Percentiles rank a stretch among this genome's conserved stretches.
Evolutionary conservation across 352 stramenopile genomes (phyloP).

Genomic region (Phytopythium helicoides): DNA sequence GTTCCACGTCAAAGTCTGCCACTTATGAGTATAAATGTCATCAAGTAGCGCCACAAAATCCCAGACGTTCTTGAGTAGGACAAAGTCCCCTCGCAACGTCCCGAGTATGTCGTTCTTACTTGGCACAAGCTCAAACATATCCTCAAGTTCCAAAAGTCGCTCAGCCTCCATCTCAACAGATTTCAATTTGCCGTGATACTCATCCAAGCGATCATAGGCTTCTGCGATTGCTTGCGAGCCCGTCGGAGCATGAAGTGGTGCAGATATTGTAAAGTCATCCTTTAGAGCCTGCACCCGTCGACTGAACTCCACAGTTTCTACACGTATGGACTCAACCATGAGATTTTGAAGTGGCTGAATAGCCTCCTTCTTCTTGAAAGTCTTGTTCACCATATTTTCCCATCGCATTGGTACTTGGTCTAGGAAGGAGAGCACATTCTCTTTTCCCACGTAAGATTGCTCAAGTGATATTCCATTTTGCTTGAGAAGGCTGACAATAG

Average conservation of each 20-base stretch:
- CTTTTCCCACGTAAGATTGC: conserved; percentile 82
- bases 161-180: conserved; percentile 81
- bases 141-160: conserved; percentile 89
- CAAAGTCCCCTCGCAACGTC: conserved; percentile 83
- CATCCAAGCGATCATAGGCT: conserved; percentile 87
- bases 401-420: conserved; percentile 88
- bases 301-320: conserved; percentile 72
- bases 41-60: conserved; percentile 90
- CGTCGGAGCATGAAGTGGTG: conserved; percentile 46
- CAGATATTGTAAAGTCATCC: conserved; percentile 57
- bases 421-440: conserved; percentile 81
- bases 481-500: conserved; percentile 84
- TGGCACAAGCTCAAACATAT: conserved; percentile 93
- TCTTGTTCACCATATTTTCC: conserved; percentile 93
- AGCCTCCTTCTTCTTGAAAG: conserved; percentile 90
- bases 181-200: conserved; percentile 75
- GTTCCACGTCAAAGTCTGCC: conserved; percentile 86
- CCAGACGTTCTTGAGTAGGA: conserved; percentile 91
- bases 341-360: conserved; percentile 90
- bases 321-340: conserved; percentile 81
- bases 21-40: conserved; percentile 69
- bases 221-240: conserved; percentile 36
- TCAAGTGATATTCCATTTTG: conserved; percentile 87
- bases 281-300: conserved; percentile 59
- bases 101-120: conserved; percentile 82